Evolutionary conservation across 495 filamentous ascomycete species (phyloP), one percentile per base, ranked within the genome.

Genomic region (Parachaetomium inaequale): DNA sequence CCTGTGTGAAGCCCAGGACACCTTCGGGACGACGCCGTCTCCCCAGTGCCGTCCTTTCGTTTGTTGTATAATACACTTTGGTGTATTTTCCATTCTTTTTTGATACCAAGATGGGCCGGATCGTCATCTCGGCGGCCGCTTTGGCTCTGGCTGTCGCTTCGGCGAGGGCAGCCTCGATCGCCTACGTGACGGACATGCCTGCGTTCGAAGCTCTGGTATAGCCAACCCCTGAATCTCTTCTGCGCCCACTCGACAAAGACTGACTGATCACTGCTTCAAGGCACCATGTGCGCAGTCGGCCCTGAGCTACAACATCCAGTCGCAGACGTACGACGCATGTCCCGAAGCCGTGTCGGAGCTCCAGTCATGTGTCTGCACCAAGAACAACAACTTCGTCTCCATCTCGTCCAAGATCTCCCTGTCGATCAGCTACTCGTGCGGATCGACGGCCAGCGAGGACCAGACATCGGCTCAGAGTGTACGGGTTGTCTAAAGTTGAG

Each of bases 281-380:
- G 82, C 75, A 43, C 82, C 79, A 56, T 82, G 78, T 63, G 81
- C 75, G 12, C 68, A 72, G 29, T 59, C 55, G 0, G 80, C 76
- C 26, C 25, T 83, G 15, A 74, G 70, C 4, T 75, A 74, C 49
- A 71, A 74, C 49, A 66, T 83, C 58, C 68, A 76, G 61, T 19
- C 59, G n/a, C 70, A 73, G 45, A 81, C 81, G 3, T 53, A 67
- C 38, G 55, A 71, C 31, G 63, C 68, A 36, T 83, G 81, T 45
- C 78, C 78, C 14, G 56, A 73, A 14, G 70, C 58, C 21, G 72
- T 71, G 10, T 70, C 74, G 1, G 74, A 72, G 11, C 73, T 82
- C 0, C 76, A 79, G 64, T 75, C 71, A 10, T 83, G 81, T 40
- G 70, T 79, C 31, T 83, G 81, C 67, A 78, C 78, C 53, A 78